phyloP scores from a whole-genome alignment of 1,284 basidiomycete species.

The Puccinia novopanici region DNA sequence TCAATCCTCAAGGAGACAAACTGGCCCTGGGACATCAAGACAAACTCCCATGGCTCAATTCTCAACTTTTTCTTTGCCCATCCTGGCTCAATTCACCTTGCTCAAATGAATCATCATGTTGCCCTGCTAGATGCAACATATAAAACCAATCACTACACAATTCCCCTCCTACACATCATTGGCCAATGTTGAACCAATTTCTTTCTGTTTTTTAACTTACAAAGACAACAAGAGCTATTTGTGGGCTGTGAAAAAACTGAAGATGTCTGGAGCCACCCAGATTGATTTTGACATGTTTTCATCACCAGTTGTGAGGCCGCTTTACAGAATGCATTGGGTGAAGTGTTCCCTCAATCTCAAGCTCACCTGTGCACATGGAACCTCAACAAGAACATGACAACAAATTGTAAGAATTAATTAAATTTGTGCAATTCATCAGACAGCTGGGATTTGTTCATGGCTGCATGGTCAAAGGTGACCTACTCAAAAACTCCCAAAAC shows the following conservation, averaged over 20 bases:
- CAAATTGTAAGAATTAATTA: not conserved
- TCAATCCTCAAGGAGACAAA: not conserved
- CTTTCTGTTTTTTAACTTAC: conserved; percentile 8
- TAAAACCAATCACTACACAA: no score
- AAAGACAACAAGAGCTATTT: conserved; percentile 2
- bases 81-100: no score
- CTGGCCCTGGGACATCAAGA: no score
- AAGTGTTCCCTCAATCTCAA: not conserved
- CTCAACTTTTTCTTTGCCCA: no score
- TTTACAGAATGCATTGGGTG: not conserved
- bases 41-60: no score
- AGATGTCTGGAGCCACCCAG: not conserved
- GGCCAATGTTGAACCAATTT: no score
- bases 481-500: not conserved
- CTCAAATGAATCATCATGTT: no score
- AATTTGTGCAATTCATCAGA: not conserved
- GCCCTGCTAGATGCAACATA: no score
- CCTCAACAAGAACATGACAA: not conserved
- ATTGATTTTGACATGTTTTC: not conserved
- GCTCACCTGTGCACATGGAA: not conserved
- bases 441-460: not conserved
- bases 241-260: conserved; percentile 4
- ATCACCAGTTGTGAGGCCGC: not conserved
- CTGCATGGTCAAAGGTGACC: not conserved
- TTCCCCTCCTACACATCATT: no score